phyloP scores from a whole-genome alignment of 2,329 filamentous ascomycete genomes.

The Malbranchea cinnamomea region DNA sequence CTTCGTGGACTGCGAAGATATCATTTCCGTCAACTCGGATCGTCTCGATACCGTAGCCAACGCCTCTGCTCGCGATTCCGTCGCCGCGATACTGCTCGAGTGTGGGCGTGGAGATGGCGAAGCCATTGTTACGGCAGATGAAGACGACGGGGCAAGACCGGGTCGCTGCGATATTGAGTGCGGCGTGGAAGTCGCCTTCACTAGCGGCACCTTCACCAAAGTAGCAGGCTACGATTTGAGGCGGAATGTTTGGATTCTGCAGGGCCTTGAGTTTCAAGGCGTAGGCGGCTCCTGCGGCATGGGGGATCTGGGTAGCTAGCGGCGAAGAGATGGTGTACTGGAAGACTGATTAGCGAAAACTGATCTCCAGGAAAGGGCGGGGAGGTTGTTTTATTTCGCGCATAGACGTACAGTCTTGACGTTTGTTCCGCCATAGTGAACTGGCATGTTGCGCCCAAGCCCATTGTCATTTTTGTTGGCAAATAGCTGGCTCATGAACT shows the following conservation, averaged over 20 bases:
- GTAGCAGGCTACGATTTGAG: constrained; percentile 63
- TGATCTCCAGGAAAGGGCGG: neutral
- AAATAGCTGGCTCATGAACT: constrained; percentile 95
- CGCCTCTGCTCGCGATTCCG: constrained; percentile 71
- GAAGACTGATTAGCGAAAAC: neutral
- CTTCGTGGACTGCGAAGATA: constrained; percentile 74
- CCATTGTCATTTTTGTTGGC: constrained; percentile 70
- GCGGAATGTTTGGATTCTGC: constrained; percentile 52
- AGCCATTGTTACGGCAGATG: constrained; percentile 86
- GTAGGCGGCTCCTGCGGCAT: constrained; percentile 76
- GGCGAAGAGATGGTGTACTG: constrained; percentile 77
- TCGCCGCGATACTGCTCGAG: constrained; percentile 84
- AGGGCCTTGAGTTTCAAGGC: constrained; percentile 68
- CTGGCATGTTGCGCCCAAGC: constrained; percentile 84
- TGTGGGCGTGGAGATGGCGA: constrained; percentile 78
- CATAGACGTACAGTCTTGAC: constrained; percentile 73
- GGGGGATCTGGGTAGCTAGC: constrained; percentile 76
- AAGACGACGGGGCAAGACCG: constrained; percentile 77
- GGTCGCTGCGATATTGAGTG: constrained; percentile 80
- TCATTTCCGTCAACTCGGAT: constrained; percentile 91
- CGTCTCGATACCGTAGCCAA: constrained; percentile 89
- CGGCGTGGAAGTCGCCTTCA: constrained; percentile 85
- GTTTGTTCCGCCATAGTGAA: constrained; percentile 79
- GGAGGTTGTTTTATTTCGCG: constrained; percentile 10
- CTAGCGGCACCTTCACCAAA: constrained; percentile 85